phyloP scores from a whole-genome alignment of 2,329 filamentous ascomycete genomes.

The Fusarium xyrophilum region DNA sequence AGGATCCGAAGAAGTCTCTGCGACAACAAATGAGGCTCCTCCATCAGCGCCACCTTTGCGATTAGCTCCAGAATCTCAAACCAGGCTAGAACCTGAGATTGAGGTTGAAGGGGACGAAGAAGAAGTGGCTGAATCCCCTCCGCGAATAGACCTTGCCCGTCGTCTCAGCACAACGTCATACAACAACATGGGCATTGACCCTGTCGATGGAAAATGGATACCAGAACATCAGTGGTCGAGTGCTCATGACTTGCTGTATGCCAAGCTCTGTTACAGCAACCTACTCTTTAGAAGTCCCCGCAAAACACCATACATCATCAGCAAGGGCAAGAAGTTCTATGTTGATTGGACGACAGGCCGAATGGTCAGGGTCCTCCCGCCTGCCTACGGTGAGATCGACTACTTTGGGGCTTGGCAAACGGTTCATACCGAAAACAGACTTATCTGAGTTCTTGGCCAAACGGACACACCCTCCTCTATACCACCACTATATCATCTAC shows the following conservation, averaged over 20 bases:
- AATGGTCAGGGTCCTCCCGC: conserved; percentile 61
- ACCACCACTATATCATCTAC: neutral
- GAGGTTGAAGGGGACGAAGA: conserved; percentile 35
- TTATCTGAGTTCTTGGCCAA: conserved; percentile 46
- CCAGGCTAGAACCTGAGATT: conserved; percentile 33
- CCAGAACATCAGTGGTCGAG: conserved; percentile 62
- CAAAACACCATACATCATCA: conserved; percentile 64
- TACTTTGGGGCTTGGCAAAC: conserved; percentile 59
- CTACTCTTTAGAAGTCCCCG: conserved; percentile 63
- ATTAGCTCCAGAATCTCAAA: conserved; percentile 31
- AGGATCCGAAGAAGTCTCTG: conserved; percentile 33
- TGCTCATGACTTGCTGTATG: conserved; percentile 65
- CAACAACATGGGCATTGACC: conserved; percentile 54
- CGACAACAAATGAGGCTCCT: conserved; percentile 26
- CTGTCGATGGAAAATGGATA: conserved; percentile 62
- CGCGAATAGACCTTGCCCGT: conserved; percentile 45
- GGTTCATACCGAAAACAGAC: conserved; percentile 57
- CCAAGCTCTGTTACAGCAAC: conserved; percentile 66
- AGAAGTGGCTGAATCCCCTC: conserved; percentile 34
- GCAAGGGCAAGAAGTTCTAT: conserved; percentile 64
- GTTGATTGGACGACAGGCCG: conserved; percentile 66
- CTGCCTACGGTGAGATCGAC: conserved; percentile 60
- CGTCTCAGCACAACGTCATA: conserved; percentile 56
- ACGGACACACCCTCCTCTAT: conserved; percentile 1
- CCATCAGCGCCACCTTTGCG: conserved; percentile 19